Evolutionary conservation across 768 basidiomycete species (phyloP), one percentile per base, ranked within the genome.

Genomic region (Rhizopogon rudus): DNA sequence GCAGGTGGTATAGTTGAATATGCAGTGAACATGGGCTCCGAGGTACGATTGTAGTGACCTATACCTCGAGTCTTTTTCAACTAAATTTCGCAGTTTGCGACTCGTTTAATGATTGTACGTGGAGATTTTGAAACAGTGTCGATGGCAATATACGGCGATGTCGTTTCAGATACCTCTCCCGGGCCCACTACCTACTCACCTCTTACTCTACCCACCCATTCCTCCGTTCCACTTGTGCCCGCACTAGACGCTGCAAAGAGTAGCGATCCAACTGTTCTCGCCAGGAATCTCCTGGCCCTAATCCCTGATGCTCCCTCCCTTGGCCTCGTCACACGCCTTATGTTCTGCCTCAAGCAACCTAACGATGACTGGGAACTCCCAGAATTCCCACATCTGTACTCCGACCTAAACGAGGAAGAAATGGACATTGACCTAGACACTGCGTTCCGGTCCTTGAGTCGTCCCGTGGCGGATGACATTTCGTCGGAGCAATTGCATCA

Each of bases 361-460:
- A 80, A 83, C 57, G 85, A 90, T n/a, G 88, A 91, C 54, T 91
- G 88, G 88, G 87, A 89, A 56, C 71, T 81, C 28, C 82, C 81
- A 1, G 81, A 82, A 10, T 91, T 91, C 61, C 88, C 90, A 0
- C 80, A 85, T 64, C 64, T 90, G 22, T 82, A 84, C 59, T 77
- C 86, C 1, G 81, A 88, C 63, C 65, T 91, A 33, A 76, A 76
- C 25, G 73, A 71, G n/a, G 72, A 74, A 14, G 63, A 74, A n/a
- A 71, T 75, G 3, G 78, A 81, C 35, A 76, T 82, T 52, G 81
- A 85, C 63, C 65, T 91, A 3, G 81, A 86, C 57, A 73, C 71
- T 28, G 80, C 86, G 3, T 77, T 81, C 50, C 72, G 78, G 41
- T 69, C 77, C 33, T 73, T 82, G 17, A 77, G 76, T 25, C 75